Base-by-base conservation (phyloP, 305 asterid species). In the Solanum chacoense region DNA sequence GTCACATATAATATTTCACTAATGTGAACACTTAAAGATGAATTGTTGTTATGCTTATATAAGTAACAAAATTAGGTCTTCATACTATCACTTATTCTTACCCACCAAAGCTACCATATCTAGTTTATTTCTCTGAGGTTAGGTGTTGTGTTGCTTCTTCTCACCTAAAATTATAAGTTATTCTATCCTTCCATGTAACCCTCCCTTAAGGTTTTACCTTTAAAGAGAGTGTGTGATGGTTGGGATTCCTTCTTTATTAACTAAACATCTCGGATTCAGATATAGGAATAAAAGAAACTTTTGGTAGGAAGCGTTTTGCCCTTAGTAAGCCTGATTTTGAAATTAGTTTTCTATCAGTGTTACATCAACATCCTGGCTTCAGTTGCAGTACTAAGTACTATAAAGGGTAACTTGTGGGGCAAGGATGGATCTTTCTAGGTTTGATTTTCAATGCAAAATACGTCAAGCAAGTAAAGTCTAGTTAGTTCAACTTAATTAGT, bases 401-500 rank as follows among this genome's bases (percentile, higher is more conserved):
- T 29, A 11, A 55, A 31, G 55, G 75, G 55, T 88, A 85, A 77
- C 86, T 89, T 89, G 88, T 78, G 81, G 89, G 74, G 73, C 50
- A 84, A 88, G 89, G 16, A 42, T 87, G 81, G 63, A 76, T 29
- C 75, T 42, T 89, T 73, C 90, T 88, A 92, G 97, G 95, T 94
- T 90, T 92, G 94, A 91, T 91, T 94, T 92, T 42, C 42, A 74
- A 87, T 65, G 65, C 55, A 31, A 67, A 85, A 76, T 7, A 87
- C 89, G 59, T 31, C 40, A 55, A 87, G 34, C 85, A 73, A 87
- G 55, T 85, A 87, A 91, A 86, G 86, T 81, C 88, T 85, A 78
- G 91, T 91, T 93, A 92, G 93, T 94, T 94, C 91, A 89, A 73
- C 87, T 10, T 75, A 45, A 88, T 73, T 16, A 31, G 24, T 73